Evolutionary conservation across 257 asterid species (phyloP).

Genomic region (Solanum pinnatisectum): DNA sequence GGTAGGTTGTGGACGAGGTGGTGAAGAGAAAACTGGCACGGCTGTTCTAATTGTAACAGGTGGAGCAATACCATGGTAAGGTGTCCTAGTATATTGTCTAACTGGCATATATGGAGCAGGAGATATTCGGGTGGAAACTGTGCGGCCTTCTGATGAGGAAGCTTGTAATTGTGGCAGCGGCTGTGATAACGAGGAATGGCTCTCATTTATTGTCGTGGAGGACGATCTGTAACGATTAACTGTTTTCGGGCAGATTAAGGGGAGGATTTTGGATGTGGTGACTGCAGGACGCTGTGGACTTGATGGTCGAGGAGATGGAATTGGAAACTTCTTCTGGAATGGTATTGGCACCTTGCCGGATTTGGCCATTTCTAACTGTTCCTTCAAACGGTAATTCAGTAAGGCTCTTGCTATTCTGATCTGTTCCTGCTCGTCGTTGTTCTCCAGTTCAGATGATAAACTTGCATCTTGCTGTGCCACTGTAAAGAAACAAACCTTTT

Average conservation of each 20-base stretch:
- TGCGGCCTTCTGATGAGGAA: constrained; percentile 23
- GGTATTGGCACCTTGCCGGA: constrained; percentile 18
- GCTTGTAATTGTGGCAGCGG: constrained; percentile 13
- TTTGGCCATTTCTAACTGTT: constrained; percentile 14
- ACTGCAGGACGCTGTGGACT: constrained; percentile 45
- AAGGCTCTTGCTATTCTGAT: constrained; percentile 64
- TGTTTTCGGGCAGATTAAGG: constrained; percentile 35
- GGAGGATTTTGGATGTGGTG: constrained; percentile 65
- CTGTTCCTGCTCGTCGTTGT: constrained; percentile 70
- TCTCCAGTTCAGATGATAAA: constrained; percentile 41
- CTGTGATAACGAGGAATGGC: constrained; percentile 12
- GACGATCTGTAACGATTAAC: constrained; percentile 23
- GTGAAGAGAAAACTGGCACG: constrained; percentile 67
- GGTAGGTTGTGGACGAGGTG: constrained; percentile 37
- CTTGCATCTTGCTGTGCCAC: constrained; percentile 61
- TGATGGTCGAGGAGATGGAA: constrained; percentile 42
- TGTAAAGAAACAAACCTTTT: constrained; percentile 9
- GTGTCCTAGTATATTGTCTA: constrained; percentile 29
- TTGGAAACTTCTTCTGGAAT: constrained; percentile 27
- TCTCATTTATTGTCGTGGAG: constrained; percentile 10
- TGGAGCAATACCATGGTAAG: constrained; percentile 55
- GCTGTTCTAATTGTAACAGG: constrained; percentile 55
- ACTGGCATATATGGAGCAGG: constrained; percentile 32
- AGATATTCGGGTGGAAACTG: constrained; percentile 15
- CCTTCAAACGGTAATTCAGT: constrained; percentile 44